These are phyloP conservation scores for Malus hybrid DNA, from an alignment of 331 rosid species.

Conservation along the genomic window DNA sequence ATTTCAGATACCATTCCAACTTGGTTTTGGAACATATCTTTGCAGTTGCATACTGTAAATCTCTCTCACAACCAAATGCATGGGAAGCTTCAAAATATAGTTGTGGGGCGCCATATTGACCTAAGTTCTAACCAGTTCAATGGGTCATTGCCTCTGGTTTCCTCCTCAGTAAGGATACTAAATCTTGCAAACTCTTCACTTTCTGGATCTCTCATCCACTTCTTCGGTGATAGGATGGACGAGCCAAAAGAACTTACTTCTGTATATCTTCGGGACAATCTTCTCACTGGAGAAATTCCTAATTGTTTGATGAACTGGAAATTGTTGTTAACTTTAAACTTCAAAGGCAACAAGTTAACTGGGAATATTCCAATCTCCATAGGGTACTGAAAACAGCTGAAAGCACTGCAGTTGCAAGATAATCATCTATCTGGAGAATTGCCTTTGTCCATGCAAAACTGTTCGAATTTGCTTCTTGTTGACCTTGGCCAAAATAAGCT, in stretches of 20 bases:
- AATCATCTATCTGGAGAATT: slow-evolving; percentile 9
- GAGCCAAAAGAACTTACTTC: rapidly evolving
- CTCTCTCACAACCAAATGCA: not conserved
- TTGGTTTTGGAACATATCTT: not conserved
- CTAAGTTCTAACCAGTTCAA: not conserved
- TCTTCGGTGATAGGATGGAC: not conserved
- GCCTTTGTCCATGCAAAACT: slow-evolving; percentile 13
- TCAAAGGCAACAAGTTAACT: not conserved
- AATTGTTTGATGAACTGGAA: slow-evolving; percentile 2
- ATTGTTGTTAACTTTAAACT: rapidly evolving
- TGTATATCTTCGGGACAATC: not conserved
- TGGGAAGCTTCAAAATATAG: not conserved
- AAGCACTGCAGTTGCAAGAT: not conserved
- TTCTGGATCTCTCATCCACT: not conserved
- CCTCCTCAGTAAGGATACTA: rapidly evolving
- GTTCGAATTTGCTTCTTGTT: not conserved
- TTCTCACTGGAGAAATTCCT: slow-evolving; percentile 10
- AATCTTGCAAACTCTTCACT: not conserved
- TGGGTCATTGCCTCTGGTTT: not conserved
- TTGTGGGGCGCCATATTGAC: not conserved
- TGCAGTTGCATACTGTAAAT: not conserved
- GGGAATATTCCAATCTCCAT: not conserved
- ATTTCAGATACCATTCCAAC: not conserved
- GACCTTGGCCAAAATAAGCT: slow-evolving; percentile 38
- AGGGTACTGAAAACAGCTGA: not conserved